These are phyloP conservation scores for Phytophthora pluvialis DNA, from an alignment of 352 stramenopile genomes.

Conservation along the genomic window DNA sequence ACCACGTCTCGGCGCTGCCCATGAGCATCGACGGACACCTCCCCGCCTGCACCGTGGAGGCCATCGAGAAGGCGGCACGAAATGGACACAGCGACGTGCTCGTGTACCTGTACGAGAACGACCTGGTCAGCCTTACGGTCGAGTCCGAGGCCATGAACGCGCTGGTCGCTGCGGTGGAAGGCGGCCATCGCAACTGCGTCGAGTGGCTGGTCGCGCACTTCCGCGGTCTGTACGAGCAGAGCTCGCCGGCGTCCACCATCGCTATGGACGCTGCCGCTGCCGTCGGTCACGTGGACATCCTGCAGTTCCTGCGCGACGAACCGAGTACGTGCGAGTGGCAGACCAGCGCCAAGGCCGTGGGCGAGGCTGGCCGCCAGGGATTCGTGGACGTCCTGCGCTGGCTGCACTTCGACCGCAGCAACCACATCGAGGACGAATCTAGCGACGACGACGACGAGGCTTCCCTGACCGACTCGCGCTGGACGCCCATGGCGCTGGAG, in stretches of 20 bases:
- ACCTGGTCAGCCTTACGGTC: conserved; percentile 52
- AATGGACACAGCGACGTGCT: conserved; percentile 71
- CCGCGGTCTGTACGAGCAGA: conserved; percentile 43
- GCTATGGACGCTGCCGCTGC: conserved; percentile 64
- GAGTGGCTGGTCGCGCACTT: conserved; percentile 65
- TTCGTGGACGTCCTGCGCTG: conserved; percentile 59
- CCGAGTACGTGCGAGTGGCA: conserved; percentile 49
- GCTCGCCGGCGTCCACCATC: conserved; percentile 35
- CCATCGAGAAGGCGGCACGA: conserved; percentile 67
- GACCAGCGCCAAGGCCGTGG: conserved; percentile 61
- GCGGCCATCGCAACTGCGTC: conserved; percentile 59
- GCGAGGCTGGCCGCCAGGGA: conserved; percentile 61
- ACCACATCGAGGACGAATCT: conserved; percentile 27
- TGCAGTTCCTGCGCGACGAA: conserved; percentile 55
- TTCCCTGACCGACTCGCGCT: conserved; percentile 28
- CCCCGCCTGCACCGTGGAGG: conserved; percentile 56
- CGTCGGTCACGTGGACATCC: conserved; percentile 60
- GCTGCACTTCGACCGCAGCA: conserved; percentile 48
- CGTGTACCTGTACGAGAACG: conserved; percentile 59
- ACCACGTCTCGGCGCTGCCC: conserved; percentile 58
- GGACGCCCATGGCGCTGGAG: conserved; percentile 64
- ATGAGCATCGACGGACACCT: conserved; percentile 63
- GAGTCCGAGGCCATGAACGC: conserved; percentile 62
- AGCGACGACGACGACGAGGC: conserved; percentile 21
- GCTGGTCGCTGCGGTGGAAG: conserved; percentile 58